phyloP scores from a whole-genome alignment of 768 basidiomycete species.

The Suillus paluster region DNA sequence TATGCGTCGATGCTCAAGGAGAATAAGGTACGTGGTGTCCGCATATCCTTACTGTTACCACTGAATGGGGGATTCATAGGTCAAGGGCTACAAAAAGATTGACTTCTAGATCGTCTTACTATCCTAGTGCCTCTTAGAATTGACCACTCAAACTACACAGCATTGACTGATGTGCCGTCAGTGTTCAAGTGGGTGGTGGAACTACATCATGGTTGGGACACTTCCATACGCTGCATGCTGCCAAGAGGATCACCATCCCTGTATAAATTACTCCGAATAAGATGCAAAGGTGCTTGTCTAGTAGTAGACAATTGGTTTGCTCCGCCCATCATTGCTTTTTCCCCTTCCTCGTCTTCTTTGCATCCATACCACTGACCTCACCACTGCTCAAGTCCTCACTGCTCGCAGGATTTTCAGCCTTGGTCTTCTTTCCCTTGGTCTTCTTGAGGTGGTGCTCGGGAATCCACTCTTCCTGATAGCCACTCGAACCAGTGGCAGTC shows the following conservation, averaged over 20 bases:
- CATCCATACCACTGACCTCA: conserved; percentile 67
- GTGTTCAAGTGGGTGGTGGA: not conserved
- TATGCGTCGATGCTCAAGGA: conserved; percentile 80
- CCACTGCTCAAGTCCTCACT: conserved; percentile 71
- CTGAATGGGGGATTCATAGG: conserved; percentile 46
- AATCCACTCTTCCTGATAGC: conserved; percentile 91
- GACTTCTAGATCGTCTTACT: conserved; percentile 45
- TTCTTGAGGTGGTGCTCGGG: conserved; percentile 88
- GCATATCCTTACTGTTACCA: not conserved
- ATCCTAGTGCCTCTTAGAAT: conserved; percentile 4
- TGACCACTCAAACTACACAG: not conserved
- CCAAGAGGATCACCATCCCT: not conserved
- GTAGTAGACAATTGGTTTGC: not conserved
- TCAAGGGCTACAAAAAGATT: conserved; percentile 84
- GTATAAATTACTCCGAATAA: conserved; percentile 16
- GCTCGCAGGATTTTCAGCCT: conserved; percentile 49
- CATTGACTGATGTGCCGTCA: not conserved
- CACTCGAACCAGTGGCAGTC: conserved; percentile 68
- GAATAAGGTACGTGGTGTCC: conserved; percentile 66
- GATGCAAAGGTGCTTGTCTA: not conserved
- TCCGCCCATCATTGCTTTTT: conserved; percentile 46
- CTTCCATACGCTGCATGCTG: not conserved
- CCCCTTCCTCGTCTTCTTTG: conserved; percentile 44
- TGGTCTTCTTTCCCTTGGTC: conserved; percentile 53
- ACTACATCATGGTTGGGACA: not conserved